Evolutionary conservation across 2,329 filamentous ascomycete species (phyloP).

Genomic region (Fusarium sp.): DNA sequence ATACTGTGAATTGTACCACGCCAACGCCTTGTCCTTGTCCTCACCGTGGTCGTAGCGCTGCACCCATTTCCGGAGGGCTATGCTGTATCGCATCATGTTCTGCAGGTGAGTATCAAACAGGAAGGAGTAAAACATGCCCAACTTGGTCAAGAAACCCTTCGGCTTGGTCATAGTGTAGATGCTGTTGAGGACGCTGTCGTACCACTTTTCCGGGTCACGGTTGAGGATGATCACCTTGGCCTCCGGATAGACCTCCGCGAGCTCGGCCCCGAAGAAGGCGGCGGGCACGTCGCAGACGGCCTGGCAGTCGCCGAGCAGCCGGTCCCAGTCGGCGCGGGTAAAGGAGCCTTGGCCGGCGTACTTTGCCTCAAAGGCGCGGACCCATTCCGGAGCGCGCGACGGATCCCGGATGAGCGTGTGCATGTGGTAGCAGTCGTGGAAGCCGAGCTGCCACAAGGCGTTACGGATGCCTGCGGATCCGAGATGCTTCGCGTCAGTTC

Average conservation of each 20-base stretch:
- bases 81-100: constrained; percentile 49
- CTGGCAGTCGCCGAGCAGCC: constrained; percentile 62
- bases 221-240: constrained; percentile 59
- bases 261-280: constrained; percentile 63
- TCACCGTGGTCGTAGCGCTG: constrained; percentile 51
- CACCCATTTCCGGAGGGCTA: constrained; percentile 45
- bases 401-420: constrained; percentile 49
- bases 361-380: constrained; percentile 53
- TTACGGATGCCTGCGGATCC: constrained; percentile 51
- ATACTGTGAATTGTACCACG: constrained; percentile 58
- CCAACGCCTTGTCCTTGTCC: constrained; percentile 57
- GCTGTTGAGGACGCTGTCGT: constrained; percentile 47
- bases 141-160: constrained; percentile 41
- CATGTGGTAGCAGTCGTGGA: constrained; percentile 58
- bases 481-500: constrained; percentile 23
- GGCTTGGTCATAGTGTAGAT: constrained; percentile 51
- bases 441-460: constrained; percentile 55
- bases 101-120: constrained; percentile 47
- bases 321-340: constrained; percentile 62
- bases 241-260: constrained; percentile 53
- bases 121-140: constrained; percentile 50
- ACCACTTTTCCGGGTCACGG: constrained; percentile 58
- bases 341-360: constrained; percentile 51
- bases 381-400: constrained; percentile 49
- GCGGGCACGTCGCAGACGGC: constrained; percentile 71